Base-by-base conservation (phyloP, 352 stramenopile genomes). In the Globisporangium parvum region DNA sequence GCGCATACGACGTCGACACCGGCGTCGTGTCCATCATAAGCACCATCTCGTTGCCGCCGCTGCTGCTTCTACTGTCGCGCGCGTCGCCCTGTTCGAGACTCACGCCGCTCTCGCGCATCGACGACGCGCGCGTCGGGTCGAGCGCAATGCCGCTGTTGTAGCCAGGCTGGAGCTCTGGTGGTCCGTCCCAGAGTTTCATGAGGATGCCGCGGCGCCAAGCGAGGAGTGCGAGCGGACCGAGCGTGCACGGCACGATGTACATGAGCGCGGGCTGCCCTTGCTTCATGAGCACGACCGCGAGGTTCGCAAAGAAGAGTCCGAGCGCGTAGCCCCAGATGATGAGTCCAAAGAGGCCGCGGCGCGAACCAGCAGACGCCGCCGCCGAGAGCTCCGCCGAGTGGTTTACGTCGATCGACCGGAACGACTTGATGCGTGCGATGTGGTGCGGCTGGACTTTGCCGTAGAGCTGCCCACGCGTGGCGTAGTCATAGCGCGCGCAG, bases 191-290 rank as follows among this genome's bases (percentile, higher is more conserved):
- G 28, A 98, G 67, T 57, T 96, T 92, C 28, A 56, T 65, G 15
- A 96, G 69, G 59, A 96, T 96, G 26, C 89, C 87, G 24, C 89
- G 84, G 28, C 67, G 80, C 69, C 83, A 93, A 0, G 68, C 70
- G 54, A 95, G 72, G 52, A 91, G 62, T 17, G 65, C 53, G 39
- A 98, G 77, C 23, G 91, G 65, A 17, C 91, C 91, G 1, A 98
- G 73, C 35, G 88, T 97, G 57, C 82, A 96, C 20, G 93, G 93
- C 33, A 98, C 95, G 8, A 99, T 62, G 70, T 99, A 99, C 73
- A 99, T 86, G 37, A 98, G 76, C 31, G 96, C 95, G 11, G 95
- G 96, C 65, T 99, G 96, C 3, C 94, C 94, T 65, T 95, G 87
- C 21, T 82, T 67, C 69, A 96, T 98, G 15, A 94, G 47, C 57